Conservation (phyloP, 1,284 basidiomycete species). For the Butyriboletus appendiculatus region DNA sequence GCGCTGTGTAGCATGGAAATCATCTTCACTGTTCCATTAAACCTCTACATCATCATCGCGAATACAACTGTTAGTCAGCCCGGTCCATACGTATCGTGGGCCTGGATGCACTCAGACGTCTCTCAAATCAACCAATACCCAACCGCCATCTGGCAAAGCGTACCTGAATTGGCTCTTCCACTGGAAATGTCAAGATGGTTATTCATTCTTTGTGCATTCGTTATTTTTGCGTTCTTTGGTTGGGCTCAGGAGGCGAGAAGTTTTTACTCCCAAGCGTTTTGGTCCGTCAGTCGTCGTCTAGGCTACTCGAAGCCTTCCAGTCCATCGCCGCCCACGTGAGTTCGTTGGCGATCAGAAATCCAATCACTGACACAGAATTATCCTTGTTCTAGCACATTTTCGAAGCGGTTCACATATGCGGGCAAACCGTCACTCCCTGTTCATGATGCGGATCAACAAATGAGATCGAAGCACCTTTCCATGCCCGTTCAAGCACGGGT, state of each 20-base stretch:
- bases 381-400: neutral
- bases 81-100: constrained; percentile 40
- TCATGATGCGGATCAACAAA: neutral
- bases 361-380: neutral
- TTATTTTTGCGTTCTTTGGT: constrained; percentile 47
- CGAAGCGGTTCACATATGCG: neutral
- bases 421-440: neutral
- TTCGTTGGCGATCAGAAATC: neutral
- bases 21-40: constrained; percentile 48
- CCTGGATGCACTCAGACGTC: constrained; percentile 39
- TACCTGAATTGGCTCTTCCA: neutral
- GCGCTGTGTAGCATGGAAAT: constrained; percentile 51
- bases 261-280: constrained; percentile 30
- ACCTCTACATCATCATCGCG: constrained; percentile 40
- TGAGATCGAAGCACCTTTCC: neutral
- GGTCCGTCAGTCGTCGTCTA: constrained; percentile 9
- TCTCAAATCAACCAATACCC: constrained; percentile 32
- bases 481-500: neutral
- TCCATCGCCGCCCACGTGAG: constrained; percentile 1
- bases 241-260: constrained; percentile 41
- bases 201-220: constrained; percentile 33
- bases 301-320: neutral
- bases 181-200: constrained; percentile 34
- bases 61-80: constrained; percentile 22
- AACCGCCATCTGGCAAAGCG: constrained; percentile 16